phyloP scores from a whole-genome alignment of 2,329 filamentous ascomycete genomes.

The Ilyonectria mors-panacis region DNA sequence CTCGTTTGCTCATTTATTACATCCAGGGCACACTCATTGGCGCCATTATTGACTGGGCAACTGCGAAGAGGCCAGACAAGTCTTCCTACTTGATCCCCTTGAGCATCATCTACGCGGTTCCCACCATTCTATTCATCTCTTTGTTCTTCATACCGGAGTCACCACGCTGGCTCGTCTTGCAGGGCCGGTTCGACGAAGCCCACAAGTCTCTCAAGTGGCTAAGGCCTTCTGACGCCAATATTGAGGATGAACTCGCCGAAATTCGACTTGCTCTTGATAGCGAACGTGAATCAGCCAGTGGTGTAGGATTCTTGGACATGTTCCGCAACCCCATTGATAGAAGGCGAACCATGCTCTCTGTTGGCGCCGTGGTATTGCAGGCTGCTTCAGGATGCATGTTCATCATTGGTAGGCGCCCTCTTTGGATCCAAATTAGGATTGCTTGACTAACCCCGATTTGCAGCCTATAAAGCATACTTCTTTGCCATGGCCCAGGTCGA shows the following conservation, averaged over 20 bases:
- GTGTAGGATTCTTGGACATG: constrained; percentile 39
- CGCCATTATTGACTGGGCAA: constrained; percentile 43
- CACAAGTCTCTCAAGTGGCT: constrained; percentile 37
- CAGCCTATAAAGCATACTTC: constrained; percentile 45
- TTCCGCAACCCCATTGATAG: constrained; percentile 38
- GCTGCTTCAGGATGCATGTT: constrained; percentile 44
- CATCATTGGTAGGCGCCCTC: constrained; percentile 38
- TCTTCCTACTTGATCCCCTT: constrained; percentile 43
- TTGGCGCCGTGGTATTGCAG: constrained; percentile 37
- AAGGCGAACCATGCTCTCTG: constrained; percentile 36
- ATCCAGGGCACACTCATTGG: constrained; percentile 39
- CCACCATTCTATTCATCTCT: constrained; percentile 23
- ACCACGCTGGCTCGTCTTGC: constrained; percentile 40
- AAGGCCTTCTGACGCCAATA: constrained; percentile 26
- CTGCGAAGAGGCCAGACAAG: constrained; percentile 38
- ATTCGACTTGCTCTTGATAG: constrained; percentile 37
- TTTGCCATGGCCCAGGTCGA: constrained; percentile 43
- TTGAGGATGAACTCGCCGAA: constrained; percentile 33
- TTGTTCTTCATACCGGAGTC: constrained; percentile 43
- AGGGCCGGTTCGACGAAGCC: constrained; percentile 39
- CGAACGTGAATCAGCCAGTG: constrained; percentile 26
- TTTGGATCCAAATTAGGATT: accelerated
- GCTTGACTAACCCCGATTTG: background rate
- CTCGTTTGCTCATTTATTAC: background rate
- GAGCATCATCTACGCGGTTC: constrained; percentile 39